phyloP scores from a whole-genome alignment of 2,329 filamentous ascomycete genomes.

The Fulvia fulva region DNA sequence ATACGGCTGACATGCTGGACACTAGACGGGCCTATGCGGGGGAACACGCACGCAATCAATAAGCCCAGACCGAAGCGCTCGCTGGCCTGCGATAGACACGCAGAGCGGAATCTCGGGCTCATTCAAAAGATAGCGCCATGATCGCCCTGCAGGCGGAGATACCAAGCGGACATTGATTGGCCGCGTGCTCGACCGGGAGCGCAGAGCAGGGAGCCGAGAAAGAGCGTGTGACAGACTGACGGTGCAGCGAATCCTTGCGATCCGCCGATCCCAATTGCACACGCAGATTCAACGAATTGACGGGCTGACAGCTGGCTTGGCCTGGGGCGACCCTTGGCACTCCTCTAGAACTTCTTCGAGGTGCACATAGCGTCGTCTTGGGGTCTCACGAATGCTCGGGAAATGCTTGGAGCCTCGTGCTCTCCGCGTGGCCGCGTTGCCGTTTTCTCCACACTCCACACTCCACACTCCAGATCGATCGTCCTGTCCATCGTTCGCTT shows the following conservation, averaged over 20 bases:
- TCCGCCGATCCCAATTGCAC: background rate
- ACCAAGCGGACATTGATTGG: background rate
- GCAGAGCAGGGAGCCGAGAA: background rate
- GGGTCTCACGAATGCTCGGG: background rate
- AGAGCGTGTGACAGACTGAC: background rate
- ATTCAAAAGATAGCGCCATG: background rate
- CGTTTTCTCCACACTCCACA: background rate
- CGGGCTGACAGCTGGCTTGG: background rate
- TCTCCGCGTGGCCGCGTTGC: background rate
- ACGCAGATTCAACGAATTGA: background rate
- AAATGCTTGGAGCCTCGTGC: background rate
- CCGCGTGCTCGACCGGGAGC: background rate
- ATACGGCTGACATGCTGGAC: background rate
- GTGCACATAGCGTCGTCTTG: background rate
- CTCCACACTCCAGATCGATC: background rate
- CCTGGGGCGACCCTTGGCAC: background rate
- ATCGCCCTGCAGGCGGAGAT: background rate
- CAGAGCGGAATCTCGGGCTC: background rate
- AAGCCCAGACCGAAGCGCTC: background rate
- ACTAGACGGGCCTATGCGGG: background rate
- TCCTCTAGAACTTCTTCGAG: background rate
- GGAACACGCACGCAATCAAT: background rate
- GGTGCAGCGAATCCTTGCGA: background rate
- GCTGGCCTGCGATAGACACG: background rate
- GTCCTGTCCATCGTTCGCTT: too few relatives aligned